Evolutionary conservation across 805 yeast genomes (phyloP), one percentile per base, ranked within the genome.

Genomic region (Suhomyces faveliae): DNA sequence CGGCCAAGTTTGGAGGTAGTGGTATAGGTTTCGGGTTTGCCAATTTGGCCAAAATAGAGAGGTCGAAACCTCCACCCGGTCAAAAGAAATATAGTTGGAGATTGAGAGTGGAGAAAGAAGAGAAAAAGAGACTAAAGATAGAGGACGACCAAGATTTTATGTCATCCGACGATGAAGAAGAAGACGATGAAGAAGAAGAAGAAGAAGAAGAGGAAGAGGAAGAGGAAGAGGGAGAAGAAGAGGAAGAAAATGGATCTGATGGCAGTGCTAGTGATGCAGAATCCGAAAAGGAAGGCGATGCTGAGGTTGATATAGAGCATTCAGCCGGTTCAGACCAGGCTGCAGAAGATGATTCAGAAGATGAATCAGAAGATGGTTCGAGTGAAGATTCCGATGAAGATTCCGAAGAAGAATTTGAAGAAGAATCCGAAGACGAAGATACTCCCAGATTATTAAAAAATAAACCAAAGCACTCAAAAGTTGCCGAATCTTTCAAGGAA

Each of bases 31-130:
- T 86, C 63, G 87, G 85, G 1, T 87, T 87, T 58, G 64, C 73
- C 4, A 77, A 82, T 59, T 67, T 81, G 3, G 74, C 77, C 30
- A 79, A 78, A 44, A 73, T 80, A 6, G 70, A 68, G 35, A 69
- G 65, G 51, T 40, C 55, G 4, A 51, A 48, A 35, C 46, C 52
- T 9, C 45, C 53, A 1, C 30, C 54, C 6, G 71, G 66, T 51
- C 74, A 70, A 51, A 80, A 77, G 53, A 79, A 78, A 51, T 88
- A 87, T 60, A 86, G 84, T 38, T 90, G 97, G 97, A 80, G 77
- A 43, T 51, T 64, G 35, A 56, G 57, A 40, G 66, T 73, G 10
- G 75, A 67, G 45, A 56, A 59, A 29, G 74, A 70, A 42, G 76
- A 71, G 38, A 70, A 61, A 55, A 71, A 68, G 56, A 56, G 63